These are phyloP conservation scores for Penstemon barbatus DNA, from an alignment of 257 asterid species.

Conservation along the genomic window DNA sequence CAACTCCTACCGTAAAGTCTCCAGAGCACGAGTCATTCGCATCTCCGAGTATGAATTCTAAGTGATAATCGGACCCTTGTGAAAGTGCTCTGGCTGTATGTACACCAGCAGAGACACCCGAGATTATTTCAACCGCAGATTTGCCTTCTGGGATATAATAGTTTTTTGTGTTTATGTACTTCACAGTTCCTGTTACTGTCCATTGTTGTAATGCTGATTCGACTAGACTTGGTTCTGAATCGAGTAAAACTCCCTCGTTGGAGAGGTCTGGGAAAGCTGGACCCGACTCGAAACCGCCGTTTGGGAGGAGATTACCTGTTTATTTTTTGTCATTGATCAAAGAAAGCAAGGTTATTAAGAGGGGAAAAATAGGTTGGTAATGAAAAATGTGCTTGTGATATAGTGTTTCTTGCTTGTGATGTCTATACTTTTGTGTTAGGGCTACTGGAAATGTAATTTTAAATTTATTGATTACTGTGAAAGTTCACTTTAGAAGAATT, in stretches of 20 bases:
- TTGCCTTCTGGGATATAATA: conserved; percentile 56
- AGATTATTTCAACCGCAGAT: conserved; percentile 57
- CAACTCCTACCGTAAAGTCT: conserved; percentile 46
- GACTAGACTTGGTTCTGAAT: conserved; percentile 49
- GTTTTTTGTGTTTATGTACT: conserved; percentile 47
- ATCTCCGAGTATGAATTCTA: conserved; percentile 65
- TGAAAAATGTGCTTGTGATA: background rate
- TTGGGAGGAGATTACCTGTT: conserved; percentile 46
- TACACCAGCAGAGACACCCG: conserved; percentile 45
- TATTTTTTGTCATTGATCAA: background rate
- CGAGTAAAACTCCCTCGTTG: conserved; percentile 44
- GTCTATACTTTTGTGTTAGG: no score
- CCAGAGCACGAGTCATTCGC: conserved; percentile 66
- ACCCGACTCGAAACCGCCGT: conserved; percentile 67
- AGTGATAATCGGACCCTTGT: conserved; percentile 39
- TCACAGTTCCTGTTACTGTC: conserved; percentile 56
- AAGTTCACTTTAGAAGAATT: no score
- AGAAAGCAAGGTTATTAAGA: background rate
- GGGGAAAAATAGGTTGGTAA: background rate
- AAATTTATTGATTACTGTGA: no score
- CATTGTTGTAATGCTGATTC: conserved; percentile 63
- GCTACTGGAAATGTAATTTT: no score
- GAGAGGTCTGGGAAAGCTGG: conserved; percentile 46
- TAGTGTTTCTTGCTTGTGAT: background rate
- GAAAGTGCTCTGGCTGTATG: conserved; percentile 48